Evolutionary conservation across 768 basidiomycete genomes (phyloP).

Genomic region (Russula foetens): DNA sequence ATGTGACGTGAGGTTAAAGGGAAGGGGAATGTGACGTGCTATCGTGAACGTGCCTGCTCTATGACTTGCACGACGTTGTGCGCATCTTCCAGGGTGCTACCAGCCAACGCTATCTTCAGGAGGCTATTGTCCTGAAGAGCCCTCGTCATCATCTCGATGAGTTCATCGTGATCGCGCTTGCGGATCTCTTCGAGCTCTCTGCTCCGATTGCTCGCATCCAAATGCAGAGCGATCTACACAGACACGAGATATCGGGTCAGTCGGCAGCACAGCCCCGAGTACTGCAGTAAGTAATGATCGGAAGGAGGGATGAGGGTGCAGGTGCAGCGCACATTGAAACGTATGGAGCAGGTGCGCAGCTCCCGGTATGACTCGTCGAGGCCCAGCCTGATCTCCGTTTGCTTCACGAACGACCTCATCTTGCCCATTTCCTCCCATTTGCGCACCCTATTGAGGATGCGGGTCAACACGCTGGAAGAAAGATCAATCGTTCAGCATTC

Average conservation of each 20-base stretch:
- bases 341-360: slow-evolving; percentile 3
- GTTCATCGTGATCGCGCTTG: slow-evolving; percentile 14
- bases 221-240: slow-evolving; percentile 10
- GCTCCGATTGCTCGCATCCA: background rate
- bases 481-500: background rate
- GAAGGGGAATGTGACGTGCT: background rate
- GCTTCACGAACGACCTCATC: slow-evolving; percentile 14
- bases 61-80: slow-evolving; percentile 9
- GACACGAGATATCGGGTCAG: too few species aligned
- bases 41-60: slow-evolving; percentile 10
- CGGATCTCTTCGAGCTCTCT: slow-evolving; percentile 17
- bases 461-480: slow-evolving; percentile 5
- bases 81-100: slow-evolving; percentile 6
- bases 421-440: slow-evolving; percentile 14
- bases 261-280: too few species aligned
- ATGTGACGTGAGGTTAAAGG: background rate
- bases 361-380: slow-evolving; percentile 18
- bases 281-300: too few species aligned
- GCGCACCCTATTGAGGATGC: slow-evolving; percentile 8
- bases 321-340: slow-evolving; percentile 12
- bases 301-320: too few species aligned
- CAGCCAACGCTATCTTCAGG: slow-evolving; percentile 6
- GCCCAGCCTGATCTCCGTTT: slow-evolving; percentile 14
- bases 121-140: slow-evolving; percentile 2
- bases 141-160: slow-evolving; percentile 13